Base-by-base conservation (phyloP, 495 filamentous ascomycete species). In the Trichoderma gamsii region DNA sequence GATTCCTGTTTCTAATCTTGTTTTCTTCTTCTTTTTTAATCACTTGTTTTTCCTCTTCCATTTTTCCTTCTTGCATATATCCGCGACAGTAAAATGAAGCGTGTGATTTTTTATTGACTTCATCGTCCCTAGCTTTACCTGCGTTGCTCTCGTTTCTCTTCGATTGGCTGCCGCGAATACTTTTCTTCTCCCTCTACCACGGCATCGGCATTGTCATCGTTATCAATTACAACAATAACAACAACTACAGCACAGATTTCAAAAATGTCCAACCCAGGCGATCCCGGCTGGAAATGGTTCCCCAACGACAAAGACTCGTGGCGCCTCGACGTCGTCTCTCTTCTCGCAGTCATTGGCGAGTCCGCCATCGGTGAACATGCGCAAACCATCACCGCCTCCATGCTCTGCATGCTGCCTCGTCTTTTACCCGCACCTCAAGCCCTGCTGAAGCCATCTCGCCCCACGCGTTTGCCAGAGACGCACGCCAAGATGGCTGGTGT, bases 381-480 rank as follows among this genome's bases (percentile, higher is more conserved):
- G 0, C 85, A 87, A 70, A 77, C 79, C 61, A 79, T 89, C 43
- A 88, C 86, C 2, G 82, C 85, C 27, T 84, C 82, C 25, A 73
- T 78, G 63, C 76, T 87, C 32, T 86, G 83, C 70, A 75, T 84
- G 25, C 79, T 88, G 11, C 88, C 88, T 41, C 86, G 87, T 63
- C 84, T 90, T 56, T 80, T 90, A 38, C 88, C 88, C 32, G 88
- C 88, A 4, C 88, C 88, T 21, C 87, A 90, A 75, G 84, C 85
- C 41, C 80, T 90, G 32, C 74, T 89, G 44, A 81, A 84, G 59
- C 81, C 86, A 11, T 74, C 79, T 4, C 84, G 88, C 1, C 88
- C 86, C 4, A 76, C 78, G 68, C 83, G 86, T 59, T 78, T 88
- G 44, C 82, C 84, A 69, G 78, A 84, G 65, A 77, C 80, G 23